Conservation (phyloP, 2,329 filamentous ascomycete species). For the Chaetomiaceae sp. region DNA sequence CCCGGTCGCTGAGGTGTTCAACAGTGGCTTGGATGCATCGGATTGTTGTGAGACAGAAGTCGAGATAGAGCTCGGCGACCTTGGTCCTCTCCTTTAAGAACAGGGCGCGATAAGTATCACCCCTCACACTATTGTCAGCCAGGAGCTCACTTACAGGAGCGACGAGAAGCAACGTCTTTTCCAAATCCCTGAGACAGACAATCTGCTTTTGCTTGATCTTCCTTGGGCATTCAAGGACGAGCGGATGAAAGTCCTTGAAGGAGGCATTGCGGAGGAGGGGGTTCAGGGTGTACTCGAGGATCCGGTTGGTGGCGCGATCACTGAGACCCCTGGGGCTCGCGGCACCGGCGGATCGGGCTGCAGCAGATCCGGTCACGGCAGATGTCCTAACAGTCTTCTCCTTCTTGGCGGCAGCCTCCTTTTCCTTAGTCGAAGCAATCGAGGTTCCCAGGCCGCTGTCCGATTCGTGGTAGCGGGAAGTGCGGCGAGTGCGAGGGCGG, state of each 20-base stretch:
- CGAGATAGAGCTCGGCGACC: conserved; percentile 66
- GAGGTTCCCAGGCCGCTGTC: conserved; percentile 89
- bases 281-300: conserved; percentile 72
- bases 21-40: conserved; percentile 86
- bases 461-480: conserved; percentile 64
- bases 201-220: conserved; percentile 82
- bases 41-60: conserved; percentile 87
- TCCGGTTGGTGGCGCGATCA: conserved; percentile 66
- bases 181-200: conserved; percentile 84
- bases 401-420: conserved; percentile 44
- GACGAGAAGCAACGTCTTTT: conserved; percentile 87
- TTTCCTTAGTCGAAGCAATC: conserved; percentile 58
- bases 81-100: conserved; percentile 74
- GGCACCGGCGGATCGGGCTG: conserved; percentile 42
- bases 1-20: conserved; percentile 77
- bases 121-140: conserved; percentile 52
- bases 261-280: conserved; percentile 70
- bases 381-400: conserved; percentile 40
- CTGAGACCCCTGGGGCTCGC: conserved; percentile 59
- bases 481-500: conserved; percentile 51
- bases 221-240: conserved; percentile 72
- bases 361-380: conserved; percentile 59
- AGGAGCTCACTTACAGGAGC: conserved; percentile 78
- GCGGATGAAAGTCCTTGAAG: conserved; percentile 74
- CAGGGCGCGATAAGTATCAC: conserved; percentile 66